These are phyloP conservation scores for Cytidiella melzeri DNA, from an alignment of 768 basidiomycete species.

Conservation along the genomic window DNA sequence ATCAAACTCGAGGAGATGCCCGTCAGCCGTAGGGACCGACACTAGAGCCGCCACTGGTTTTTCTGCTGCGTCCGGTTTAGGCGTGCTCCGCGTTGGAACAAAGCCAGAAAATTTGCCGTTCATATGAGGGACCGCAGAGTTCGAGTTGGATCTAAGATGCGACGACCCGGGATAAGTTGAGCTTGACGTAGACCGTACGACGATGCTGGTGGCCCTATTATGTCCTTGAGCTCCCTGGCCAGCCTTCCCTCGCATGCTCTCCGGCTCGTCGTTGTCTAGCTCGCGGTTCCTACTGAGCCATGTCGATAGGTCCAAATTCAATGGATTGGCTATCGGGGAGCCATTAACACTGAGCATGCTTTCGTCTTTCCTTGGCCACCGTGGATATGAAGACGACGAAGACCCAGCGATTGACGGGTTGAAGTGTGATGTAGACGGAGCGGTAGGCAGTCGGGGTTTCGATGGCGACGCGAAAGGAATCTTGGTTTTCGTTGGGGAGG, in stretches of 20 bases:
- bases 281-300: constrained; percentile 36
- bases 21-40: constrained; percentile 75
- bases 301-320: constrained; percentile 61
- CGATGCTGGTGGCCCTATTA: constrained; percentile 32
- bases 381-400: constrained; percentile 30
- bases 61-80: constrained; percentile 7
- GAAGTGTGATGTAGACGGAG: constrained; percentile 63
- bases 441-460: constrained; percentile 17
- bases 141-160: constrained; percentile 20
- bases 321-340: constrained; percentile 76
- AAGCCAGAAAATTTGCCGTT: not conserved
- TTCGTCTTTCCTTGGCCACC: constrained; percentile 69
- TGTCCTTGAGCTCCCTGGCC: constrained; percentile 15
- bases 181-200: constrained; percentile 26
- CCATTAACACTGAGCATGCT: constrained; percentile 78
- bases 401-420: constrained; percentile 54
- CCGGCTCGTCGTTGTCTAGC: constrained; percentile 22
- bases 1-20: constrained; percentile 80
- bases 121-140: constrained; percentile 4
- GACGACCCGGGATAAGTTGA: constrained; percentile 16
- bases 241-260: constrained; percentile 11
- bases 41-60: constrained; percentile 46
- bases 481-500: constrained; percentile 45
- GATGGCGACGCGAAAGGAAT: constrained; percentile 18
- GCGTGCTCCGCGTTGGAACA: constrained; percentile 8